Conservation (phyloP, 345 rosid genomes). For the Gossypium herbaceum region DNA sequence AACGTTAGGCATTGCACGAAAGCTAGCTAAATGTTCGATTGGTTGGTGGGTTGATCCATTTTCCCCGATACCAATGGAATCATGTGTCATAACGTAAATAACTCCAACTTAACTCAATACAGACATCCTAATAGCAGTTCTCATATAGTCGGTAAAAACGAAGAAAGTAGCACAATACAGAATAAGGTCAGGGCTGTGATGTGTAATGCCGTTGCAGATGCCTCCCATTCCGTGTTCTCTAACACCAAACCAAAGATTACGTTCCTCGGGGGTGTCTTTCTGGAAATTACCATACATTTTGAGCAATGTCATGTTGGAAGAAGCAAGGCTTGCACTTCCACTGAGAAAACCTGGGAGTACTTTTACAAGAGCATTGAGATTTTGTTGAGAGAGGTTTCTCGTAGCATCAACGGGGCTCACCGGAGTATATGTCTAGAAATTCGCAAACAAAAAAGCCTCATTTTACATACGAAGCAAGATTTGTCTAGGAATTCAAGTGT, state of each 20-base stretch:
- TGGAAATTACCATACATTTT: conserved; percentile 87
- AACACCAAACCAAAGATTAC: conserved; percentile 89
- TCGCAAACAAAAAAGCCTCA: background rate
- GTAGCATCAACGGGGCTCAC: conserved; percentile 91
- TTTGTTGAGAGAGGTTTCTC: conserved; percentile 81
- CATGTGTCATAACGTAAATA: conserved; percentile 98
- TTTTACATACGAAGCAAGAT: background rate
- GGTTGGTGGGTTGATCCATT: conserved; percentile 99
- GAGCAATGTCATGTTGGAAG: conserved; percentile 94
- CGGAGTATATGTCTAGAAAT: conserved; percentile 65
- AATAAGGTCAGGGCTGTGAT: conserved; percentile 77
- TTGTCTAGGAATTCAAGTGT: background rate
- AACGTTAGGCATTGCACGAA: conserved; percentile 97
- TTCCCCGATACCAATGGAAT: conserved; percentile 97
- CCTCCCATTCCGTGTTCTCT: conserved; percentile 98
- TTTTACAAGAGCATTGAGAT: conserved; percentile 72
- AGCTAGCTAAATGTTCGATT: conserved; percentile 89
- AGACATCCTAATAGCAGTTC: conserved; percentile 89
- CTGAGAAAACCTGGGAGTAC: conserved; percentile 85
- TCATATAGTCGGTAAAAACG: conserved; percentile 99
- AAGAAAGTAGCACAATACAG: conserved; percentile 99
- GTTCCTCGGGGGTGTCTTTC: conserved; percentile 83
- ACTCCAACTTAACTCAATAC: conserved; percentile 83
- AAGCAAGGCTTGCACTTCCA: conserved; percentile 96
- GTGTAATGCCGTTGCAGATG: conserved; percentile 90